Conservation (phyloP, 2,329 filamentous ascomycete genomes). For the Nemania bipapillata region DNA sequence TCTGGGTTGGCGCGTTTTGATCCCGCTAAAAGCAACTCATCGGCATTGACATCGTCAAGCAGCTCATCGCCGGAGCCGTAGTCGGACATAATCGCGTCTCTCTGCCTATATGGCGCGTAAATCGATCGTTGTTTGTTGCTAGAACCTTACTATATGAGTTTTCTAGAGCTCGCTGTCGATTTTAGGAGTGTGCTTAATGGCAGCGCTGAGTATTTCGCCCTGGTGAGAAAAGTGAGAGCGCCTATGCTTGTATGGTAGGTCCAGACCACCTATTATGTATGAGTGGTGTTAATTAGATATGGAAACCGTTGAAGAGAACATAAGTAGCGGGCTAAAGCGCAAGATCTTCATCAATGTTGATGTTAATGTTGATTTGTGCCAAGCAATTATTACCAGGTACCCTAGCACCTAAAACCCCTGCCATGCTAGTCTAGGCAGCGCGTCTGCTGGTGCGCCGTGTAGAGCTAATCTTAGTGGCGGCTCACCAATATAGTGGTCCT, state of each 20-base stretch:
- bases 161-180: neutral
- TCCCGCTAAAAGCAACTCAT: slow-evolving; percentile 36
- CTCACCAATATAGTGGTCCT: too few relatives aligned
- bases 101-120: slow-evolving; percentile 12
- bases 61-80: slow-evolving; percentile 53
- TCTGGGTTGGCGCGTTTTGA: slow-evolving; percentile 27
- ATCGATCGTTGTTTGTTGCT: neutral
- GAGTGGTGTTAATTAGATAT: neutral
- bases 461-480: too few relatives aligned
- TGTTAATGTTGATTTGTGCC: too few relatives aligned
- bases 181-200: neutral
- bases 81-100: slow-evolving; percentile 45
- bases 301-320: too few relatives aligned
- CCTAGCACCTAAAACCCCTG: too few relatives aligned
- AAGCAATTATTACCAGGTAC: too few relatives aligned
- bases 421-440: too few relatives aligned
- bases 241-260: neutral
- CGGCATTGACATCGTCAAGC: slow-evolving; percentile 46
- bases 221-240: neutral
- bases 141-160: neutral
- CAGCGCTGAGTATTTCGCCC: neutral
- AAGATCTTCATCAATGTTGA: neutral
- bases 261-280: neutral
- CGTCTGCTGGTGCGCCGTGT: too few relatives aligned
- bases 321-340: too few relatives aligned